Evolutionary conservation across 345 rosid genomes (phyloP).

Genomic region (Citrus maxima): DNA sequence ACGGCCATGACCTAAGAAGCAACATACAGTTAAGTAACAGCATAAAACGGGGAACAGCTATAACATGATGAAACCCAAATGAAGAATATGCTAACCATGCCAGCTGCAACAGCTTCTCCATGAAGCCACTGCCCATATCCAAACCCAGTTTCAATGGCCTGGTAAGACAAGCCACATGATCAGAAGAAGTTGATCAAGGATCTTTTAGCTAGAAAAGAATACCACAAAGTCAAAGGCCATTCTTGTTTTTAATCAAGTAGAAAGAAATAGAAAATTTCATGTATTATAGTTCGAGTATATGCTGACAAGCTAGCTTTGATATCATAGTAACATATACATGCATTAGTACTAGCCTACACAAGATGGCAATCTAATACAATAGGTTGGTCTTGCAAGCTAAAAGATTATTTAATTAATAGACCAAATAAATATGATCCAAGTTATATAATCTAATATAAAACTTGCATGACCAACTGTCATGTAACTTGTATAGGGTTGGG

Average conservation of each 20-base stretch:
- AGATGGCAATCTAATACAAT: background rate
- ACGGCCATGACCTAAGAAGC: constrained; percentile 88
- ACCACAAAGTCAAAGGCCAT: background rate
- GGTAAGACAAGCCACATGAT: constrained; percentile 22
- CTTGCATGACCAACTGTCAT: constrained; percentile 87
- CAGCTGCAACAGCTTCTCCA: constrained; percentile 99
- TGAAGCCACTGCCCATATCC: constrained; percentile 98
- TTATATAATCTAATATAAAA: background rate
- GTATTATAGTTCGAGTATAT: background rate
- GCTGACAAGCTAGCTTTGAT: background rate
- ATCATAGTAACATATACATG: background rate
- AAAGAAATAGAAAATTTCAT: background rate
- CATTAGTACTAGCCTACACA: background rate
- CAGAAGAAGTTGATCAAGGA: background rate
- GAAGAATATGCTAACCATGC: constrained; percentile 48
- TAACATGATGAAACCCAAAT: background rate
- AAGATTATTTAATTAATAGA: background rate
- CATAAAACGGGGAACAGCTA: background rate
- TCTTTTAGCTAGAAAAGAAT: background rate
- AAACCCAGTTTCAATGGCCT: constrained; percentile 95
- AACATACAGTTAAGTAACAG: constrained; percentile 9
- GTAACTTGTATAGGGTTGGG: no score
- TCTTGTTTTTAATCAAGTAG: background rate
- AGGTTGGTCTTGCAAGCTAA: background rate
- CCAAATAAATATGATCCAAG: background rate